Evolutionary conservation across 257 asterid species (phyloP), one percentile per base, ranked within the genome.

Genomic region (Penstemon newberryi): DNA sequence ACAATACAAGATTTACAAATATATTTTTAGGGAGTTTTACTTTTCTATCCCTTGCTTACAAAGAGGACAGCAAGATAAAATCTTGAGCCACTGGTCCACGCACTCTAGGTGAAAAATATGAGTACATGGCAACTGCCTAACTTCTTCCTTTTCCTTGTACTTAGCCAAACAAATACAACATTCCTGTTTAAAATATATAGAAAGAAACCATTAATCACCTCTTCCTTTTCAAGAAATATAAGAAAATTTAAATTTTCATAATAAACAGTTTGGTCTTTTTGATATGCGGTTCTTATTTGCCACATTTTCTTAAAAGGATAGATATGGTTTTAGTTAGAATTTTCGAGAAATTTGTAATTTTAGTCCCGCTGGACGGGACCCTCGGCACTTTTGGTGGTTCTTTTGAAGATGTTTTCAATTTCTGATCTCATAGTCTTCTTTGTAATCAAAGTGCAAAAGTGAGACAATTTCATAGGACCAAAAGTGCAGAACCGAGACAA

Each of bases 31-130:
- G 19, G 36, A n/a, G 19, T 39, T 65, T 63, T 60, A 77, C 39
- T 72, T 67, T 60, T 70, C 53, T 51, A 75, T 65, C 46, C 70
- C 79, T 52, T 73, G 71, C 64, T 83, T 83, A 61, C 85, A 83
- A 67, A 83, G 83, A 13, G 87, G 87, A 55, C 99, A 93, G 61
- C 90, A 87, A 43, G 96, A 85, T 51, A 84, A 78, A 11, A 93
- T 92, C 86, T 72, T 85, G 73, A 92, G 94, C 99, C 99, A 93
- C 70, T 93, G 95, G 77, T 90, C 99, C 72, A 93, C 97, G 70
- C 99, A 93, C 56, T 83, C 83, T 5, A 88, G 87, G 76, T 90
- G 97, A 72, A 92, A 92, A 43, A 77, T 71, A 80, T 93, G 99
- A 12, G 79, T 76, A 73, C 99, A 93, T 66, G 96, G 95, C 74